phyloP scores from a whole-genome alignment of 1,139 yeast species.

The Magnusiomyces fungicola region DNA sequence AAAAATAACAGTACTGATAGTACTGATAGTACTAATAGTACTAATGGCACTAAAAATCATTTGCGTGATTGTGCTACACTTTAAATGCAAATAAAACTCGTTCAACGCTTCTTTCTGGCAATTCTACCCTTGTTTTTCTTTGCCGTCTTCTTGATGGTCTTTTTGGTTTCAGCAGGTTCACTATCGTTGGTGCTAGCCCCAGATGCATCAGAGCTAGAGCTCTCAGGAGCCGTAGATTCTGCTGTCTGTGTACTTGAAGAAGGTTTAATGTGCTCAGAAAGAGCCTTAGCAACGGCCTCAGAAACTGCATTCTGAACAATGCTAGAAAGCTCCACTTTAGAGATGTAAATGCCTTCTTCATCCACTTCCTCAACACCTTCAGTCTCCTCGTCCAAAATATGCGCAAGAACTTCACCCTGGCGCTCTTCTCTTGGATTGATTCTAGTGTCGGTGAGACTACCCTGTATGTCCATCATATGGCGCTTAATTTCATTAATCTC shows the following conservation, averaged over 20 bases:
- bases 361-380: slow-evolving; percentile 42
- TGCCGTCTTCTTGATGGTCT: neutral
- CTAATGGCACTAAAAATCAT: too few relatives aligned
- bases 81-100: too few relatives aligned
- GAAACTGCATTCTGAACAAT: neutral
- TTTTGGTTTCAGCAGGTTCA: neutral
- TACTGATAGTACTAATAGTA: too few relatives aligned
- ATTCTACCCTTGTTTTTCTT: neutral
- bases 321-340: neutral
- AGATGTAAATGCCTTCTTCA: neutral
- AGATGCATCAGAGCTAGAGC: neutral
- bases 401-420: too few relatives aligned
- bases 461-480: neutral
- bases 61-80: too few relatives aligned
- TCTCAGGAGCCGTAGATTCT: too few relatives aligned
- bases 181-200: neutral
- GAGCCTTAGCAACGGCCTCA: neutral
- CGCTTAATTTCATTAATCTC: slow-evolving; percentile 29
- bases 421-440: too few relatives aligned
- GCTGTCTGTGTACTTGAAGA: too few relatives aligned
- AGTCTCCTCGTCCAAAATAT: too few relatives aligned
- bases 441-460: too few relatives aligned
- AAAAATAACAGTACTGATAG: too few relatives aligned
- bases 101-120: neutral
- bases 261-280: too few relatives aligned